These are phyloP conservation scores for Linaria vulgaris DNA, from an alignment of 257 asterid genomes.

Conservation along the genomic window DNA sequence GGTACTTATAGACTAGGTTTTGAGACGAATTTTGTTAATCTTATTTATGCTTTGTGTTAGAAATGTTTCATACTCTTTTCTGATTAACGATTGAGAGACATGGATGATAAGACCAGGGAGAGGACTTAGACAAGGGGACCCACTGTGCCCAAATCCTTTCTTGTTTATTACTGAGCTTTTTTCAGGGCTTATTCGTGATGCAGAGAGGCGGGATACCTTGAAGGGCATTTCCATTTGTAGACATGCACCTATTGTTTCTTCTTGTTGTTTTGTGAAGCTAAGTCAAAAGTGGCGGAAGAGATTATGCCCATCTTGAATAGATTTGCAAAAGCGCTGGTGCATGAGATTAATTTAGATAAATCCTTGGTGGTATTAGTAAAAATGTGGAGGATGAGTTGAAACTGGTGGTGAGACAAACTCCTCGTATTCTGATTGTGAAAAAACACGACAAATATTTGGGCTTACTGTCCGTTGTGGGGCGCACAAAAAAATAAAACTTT, in stretches of 20 bases:
- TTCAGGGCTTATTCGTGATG: background rate
- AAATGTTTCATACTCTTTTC: background rate
- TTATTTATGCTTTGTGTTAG: background rate
- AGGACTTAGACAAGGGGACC: constrained; percentile 4
- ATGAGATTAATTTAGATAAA: background rate
- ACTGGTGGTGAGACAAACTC: too few relatives aligned
- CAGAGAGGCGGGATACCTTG: accelerated
- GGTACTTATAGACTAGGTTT: too few relatives aligned
- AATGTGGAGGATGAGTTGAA: background rate
- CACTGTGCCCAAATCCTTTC: background rate
- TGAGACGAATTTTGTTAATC: too few relatives aligned
- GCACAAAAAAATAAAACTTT: background rate
- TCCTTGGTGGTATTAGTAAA: background rate
- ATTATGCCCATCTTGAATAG: background rate
- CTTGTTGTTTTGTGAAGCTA: background rate
- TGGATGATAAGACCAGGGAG: background rate
- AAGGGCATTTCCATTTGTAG: background rate
- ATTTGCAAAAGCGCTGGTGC: background rate
- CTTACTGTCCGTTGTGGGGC: background rate
- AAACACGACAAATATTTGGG: background rate
- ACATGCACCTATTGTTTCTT: background rate
- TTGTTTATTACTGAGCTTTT: background rate
- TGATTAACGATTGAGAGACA: background rate
- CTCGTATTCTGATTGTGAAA: too few relatives aligned
- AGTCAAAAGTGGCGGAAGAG: background rate